Evolutionary conservation across 2,329 filamentous ascomycete species (phyloP), one percentile per base, ranked within the genome.

Genomic region (Nothophoma quercina): DNA sequence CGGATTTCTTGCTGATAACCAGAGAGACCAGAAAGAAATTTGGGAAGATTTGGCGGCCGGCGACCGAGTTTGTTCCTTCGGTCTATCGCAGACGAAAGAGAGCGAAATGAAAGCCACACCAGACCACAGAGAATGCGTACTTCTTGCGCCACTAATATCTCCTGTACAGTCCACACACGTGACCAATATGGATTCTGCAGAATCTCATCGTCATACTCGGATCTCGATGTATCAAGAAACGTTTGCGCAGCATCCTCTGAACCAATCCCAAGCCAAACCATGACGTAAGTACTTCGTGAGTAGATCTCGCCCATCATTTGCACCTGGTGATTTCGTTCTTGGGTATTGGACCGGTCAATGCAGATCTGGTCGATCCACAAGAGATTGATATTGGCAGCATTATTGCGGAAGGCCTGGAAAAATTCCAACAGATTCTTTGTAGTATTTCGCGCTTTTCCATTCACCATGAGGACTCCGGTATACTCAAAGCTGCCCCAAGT

Each of bases 331-430:
- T 34, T 44, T 2, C 41, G 19, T 8, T 44, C 41, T 2, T 10
- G 5, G 0, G 21, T 15, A 8, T 34, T 29, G 4, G 13, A 21
- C 7, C 35, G 41, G 13, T n/a, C 16, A 9, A 44, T 44, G 10
- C 41, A 44, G 5, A 44, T 26, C 9, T 44, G 30, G 9, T 44
- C 41, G 7, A 35, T 44, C 41, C 41, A 44, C 8, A 34, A 8
- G 5, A 18, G 13, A 0, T 28, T 21, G 10, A 18, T 5, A 19
- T 44, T 35, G 9, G 19, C 26, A 6, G 29, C 7, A 16, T 44
- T 30, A 10, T 44, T 32, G 8, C 41, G 41, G 21, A 25, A 28
- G 9, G 12, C 21, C 2, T 2, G 9, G 3, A 44, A 30, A 19
- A 44, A 44, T n/a, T 28, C 13, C 21, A 25, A 25, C 9, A 44